Conservation (phyloP, 345 rosid species). For the Abelmoschus esculentus region DNA sequence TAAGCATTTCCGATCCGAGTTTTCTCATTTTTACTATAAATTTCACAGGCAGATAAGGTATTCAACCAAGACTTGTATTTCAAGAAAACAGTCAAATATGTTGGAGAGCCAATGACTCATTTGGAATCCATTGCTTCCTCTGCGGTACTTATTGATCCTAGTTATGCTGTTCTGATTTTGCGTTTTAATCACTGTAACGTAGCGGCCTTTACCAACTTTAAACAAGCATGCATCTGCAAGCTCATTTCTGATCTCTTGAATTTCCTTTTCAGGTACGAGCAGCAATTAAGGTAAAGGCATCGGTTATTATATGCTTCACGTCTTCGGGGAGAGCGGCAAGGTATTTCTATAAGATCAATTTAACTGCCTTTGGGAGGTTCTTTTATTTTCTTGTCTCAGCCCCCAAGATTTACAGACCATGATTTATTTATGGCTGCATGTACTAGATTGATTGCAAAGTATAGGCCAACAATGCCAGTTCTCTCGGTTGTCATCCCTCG, state of each 20-base stretch:
- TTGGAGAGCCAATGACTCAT: slow-evolving; percentile 94
- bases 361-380: not conserved
- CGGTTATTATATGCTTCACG: slow-evolving; percentile 92
- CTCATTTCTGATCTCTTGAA: not conserved
- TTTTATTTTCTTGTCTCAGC: no score
- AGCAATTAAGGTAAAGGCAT: slow-evolving; percentile 98
- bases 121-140: slow-evolving; percentile 98
- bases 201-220: not conserved
- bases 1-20: not conserved
- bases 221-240: not conserved
- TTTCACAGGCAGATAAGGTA: slow-evolving; percentile 86
- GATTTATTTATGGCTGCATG: not conserved
- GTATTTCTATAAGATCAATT: slow-evolving; percentile 22
- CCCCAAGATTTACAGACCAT: not conserved
- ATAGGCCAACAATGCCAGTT: slow-evolving; percentile 98
- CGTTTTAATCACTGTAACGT: not conserved
- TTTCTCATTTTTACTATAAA: slow-evolving; percentile 2
- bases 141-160: slow-evolving; percentile 41
- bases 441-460: slow-evolving; percentile 91
- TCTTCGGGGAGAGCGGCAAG: slow-evolving; percentile 99
- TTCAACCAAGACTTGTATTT: slow-evolving; percentile 89
- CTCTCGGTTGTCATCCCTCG: slow-evolving; percentile 96
- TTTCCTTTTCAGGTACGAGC: slow-evolving; percentile 72
- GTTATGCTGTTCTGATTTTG: not conserved
- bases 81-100: slow-evolving; percentile 90